A percentile compares a stretch with the other conserved stretches of the same genome.
These are phyloP conservation scores for Thermothelomyces thermophilus DNA, from an alignment of 2,329 filamentous ascomycete genomes.

Conservation along the genomic window DNA sequence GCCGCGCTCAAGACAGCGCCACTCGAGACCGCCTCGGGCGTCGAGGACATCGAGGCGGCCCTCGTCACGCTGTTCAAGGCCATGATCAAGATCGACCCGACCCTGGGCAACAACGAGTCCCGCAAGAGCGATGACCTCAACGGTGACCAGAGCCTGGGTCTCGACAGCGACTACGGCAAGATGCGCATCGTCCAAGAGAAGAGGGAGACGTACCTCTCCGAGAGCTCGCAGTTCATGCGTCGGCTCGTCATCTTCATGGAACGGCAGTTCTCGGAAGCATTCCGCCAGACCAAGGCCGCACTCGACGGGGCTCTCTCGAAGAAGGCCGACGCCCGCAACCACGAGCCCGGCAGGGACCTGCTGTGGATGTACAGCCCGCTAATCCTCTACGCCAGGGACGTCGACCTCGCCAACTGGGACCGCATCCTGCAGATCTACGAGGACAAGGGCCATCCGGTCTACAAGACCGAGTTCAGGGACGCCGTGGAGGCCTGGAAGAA, in stretches of 20 bases:
- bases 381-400: slow-evolving; percentile 80
- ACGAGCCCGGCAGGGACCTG: slow-evolving; percentile 63
- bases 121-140: slow-evolving; percentile 44
- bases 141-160: slow-evolving; percentile 41
- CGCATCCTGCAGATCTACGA: slow-evolving; percentile 74
- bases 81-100: slow-evolving; percentile 87
- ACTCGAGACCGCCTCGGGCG: slow-evolving; percentile 61
- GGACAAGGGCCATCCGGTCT: slow-evolving; percentile 65
- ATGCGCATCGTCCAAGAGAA: slow-evolving; percentile 96
- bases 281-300: slow-evolving; percentile 61
- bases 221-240: slow-evolving; percentile 69
- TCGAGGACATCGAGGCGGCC: slow-evolving; percentile 71
- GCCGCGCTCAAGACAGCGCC: slow-evolving; percentile 66
- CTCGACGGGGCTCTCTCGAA: slow-evolving; percentile 54
- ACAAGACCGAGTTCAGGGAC: slow-evolving; percentile 74
- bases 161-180: slow-evolving; percentile 70
- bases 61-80: slow-evolving; percentile 83
- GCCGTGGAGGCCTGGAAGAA: slow-evolving; percentile 74
- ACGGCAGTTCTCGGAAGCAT: slow-evolving; percentile 69
- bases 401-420: slow-evolving; percentile 77
- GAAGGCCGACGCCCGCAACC: slow-evolving; percentile 64
- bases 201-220: slow-evolving; percentile 77
- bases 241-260: slow-evolving; percentile 77
- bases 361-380: slow-evolving; percentile 86
- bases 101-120: slow-evolving; percentile 51